Conservation (phyloP, 2,329 filamentous ascomycete genomes). For the Aspergillus ochraceus region DNA sequence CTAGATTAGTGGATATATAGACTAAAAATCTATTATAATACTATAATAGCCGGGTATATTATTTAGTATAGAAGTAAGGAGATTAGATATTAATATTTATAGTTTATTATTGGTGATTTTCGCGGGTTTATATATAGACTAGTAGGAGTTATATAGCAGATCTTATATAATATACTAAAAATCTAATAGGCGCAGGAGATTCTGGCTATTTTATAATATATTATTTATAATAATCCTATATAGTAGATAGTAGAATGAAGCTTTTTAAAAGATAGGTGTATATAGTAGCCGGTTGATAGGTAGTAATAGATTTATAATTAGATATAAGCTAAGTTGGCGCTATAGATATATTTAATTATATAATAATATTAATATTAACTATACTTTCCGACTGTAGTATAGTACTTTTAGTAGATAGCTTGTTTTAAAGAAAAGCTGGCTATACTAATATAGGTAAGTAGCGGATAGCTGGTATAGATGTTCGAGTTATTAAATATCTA, state of each 20-base stretch:
- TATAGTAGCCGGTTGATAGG: background rate
- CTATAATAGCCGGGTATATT: background rate
- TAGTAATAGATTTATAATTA: background rate
- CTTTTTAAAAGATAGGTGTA: too few relatives aligned
- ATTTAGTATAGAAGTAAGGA: background rate
- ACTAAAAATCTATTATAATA: background rate
- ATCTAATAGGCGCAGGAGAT: background rate
- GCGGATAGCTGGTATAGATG: too few relatives aligned
- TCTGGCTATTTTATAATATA: background rate
- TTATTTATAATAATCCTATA: background rate
- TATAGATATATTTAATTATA: background rate
- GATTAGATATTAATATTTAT: background rate
- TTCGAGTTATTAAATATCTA: too few relatives aligned
- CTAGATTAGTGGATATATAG: too few relatives aligned
- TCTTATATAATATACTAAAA: background rate
- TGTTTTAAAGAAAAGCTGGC: too few relatives aligned
- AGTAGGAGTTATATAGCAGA: background rate
- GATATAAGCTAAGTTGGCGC: background rate
- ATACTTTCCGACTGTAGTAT: background rate
- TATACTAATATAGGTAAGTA: background rate
- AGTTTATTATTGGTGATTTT: background rate
- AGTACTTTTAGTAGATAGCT: background rate
- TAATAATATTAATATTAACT: background rate
- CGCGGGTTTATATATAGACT: background rate
- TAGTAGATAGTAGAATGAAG: too few relatives aligned